Conservation (phyloP, 2,329 filamentous ascomycete genomes). For the Hypomyces perniciosus region DNA sequence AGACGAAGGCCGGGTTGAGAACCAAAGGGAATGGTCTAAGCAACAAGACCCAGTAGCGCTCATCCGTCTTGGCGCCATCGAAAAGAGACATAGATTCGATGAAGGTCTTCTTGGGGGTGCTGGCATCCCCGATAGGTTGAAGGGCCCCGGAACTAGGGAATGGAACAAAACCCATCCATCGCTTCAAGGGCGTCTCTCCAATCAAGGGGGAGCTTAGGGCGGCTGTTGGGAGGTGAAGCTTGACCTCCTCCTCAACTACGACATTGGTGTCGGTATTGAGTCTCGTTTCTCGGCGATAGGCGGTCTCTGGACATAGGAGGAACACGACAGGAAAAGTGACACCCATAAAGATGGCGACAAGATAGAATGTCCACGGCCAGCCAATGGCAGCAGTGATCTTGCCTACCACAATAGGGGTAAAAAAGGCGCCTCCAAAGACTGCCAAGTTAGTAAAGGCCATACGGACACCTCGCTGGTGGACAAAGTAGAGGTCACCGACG, state of each 20-base stretch:
- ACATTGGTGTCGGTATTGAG: slow-evolving; percentile 64
- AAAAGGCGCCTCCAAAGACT: slow-evolving; percentile 51
- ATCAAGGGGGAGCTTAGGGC: not conserved
- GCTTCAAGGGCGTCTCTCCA: slow-evolving; percentile 6
- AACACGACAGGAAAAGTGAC: slow-evolving; percentile 64
- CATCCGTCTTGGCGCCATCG: slow-evolving; percentile 75
- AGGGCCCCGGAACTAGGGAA: slow-evolving; percentile 28
- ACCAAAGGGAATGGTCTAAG: slow-evolving; percentile 78
- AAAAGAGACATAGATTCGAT: slow-evolving; percentile 60
- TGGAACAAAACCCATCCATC: slow-evolving; percentile 22
- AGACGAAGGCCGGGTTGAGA: slow-evolving; percentile 77
- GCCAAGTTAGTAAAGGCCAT: slow-evolving; percentile 72
- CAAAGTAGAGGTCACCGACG: slow-evolving; percentile 85
- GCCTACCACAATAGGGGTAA: slow-evolving; percentile 83
- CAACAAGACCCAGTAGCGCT: slow-evolving; percentile 59
- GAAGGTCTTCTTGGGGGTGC: slow-evolving; percentile 51
- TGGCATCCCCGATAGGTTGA: slow-evolving; percentile 29
- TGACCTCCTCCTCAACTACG: slow-evolving; percentile 16
- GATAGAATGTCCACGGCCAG: slow-evolving; percentile 87
- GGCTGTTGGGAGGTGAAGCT: slow-evolving; percentile 1
- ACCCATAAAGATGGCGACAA: slow-evolving; percentile 78
- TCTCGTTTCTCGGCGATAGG: slow-evolving; percentile 59
- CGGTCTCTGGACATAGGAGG: slow-evolving; percentile 79
- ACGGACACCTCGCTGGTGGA: slow-evolving; percentile 74
- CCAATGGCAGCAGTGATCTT: slow-evolving; percentile 71